phyloP scores from a whole-genome alignment of 495 filamentous ascomycete species.

The Podospora pseudoanserina region DNA sequence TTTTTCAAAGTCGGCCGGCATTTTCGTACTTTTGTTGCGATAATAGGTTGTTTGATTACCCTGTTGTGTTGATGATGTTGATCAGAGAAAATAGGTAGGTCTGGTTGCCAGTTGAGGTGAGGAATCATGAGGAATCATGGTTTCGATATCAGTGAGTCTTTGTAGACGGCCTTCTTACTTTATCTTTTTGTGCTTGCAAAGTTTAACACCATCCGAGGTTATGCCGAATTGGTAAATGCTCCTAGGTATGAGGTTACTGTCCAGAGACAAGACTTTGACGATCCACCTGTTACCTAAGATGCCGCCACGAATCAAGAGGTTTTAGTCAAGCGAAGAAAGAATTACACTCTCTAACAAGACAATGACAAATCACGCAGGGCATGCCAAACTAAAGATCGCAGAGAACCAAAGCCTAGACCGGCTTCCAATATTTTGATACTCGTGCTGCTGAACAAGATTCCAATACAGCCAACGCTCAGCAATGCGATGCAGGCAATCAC shows the following conservation, averaged over 20 bases:
- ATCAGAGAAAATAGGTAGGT: neutral
- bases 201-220: constrained; percentile 1
- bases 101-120: neutral
- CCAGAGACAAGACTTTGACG: neutral
- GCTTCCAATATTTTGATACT: neutral
- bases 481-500: neutral
- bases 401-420: neutral
- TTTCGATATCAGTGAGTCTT: neutral
- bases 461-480: neutral
- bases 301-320: neutral
- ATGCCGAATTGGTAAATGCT: neutral
- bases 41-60: too few relatives aligned
- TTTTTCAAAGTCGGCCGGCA: constrained; percentile 13
- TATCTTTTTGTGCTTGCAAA: neutral
- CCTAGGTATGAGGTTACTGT: neutral
- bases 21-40: neutral
- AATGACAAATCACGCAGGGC: neutral
- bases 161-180: neutral
- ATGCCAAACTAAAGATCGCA: neutral
- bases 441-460: neutral
- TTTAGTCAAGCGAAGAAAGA: neutral
- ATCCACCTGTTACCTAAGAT: neutral
- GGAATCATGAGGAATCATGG: neutral
- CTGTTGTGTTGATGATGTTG: too few relatives aligned
- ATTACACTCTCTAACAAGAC: neutral